phyloP scores from a whole-genome alignment of 2,329 filamentous ascomycete genomes.

The Colletotrichum salicis region DNA sequence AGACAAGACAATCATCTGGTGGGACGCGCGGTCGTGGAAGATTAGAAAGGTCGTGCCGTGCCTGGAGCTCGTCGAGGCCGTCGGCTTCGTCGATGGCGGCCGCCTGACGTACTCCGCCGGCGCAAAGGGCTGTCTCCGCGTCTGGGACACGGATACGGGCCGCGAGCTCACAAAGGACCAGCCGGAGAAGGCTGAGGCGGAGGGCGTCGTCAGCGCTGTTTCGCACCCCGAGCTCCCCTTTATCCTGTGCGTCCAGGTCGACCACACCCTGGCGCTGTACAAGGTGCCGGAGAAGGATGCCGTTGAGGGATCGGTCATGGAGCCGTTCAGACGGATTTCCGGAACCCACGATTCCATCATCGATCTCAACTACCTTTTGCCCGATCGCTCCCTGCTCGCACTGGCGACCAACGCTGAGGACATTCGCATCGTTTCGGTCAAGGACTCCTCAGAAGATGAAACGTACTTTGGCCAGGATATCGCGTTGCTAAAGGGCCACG shows the following conservation, averaged over 20 bases:
- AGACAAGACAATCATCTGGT: slow-evolving; percentile 94
- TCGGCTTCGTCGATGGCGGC: slow-evolving; percentile 80
- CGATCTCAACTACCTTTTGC: slow-evolving; percentile 86
- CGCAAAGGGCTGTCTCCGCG: slow-evolving; percentile 80
- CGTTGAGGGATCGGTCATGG: slow-evolving; percentile 42
- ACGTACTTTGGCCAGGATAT: slow-evolving; percentile 90
- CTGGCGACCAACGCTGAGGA: slow-evolving; percentile 96
- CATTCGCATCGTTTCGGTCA: slow-evolving; percentile 83
- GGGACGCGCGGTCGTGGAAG: slow-evolving; percentile 90
- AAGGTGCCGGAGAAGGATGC: slow-evolving; percentile 54
- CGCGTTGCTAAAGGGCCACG: slow-evolving; percentile 85
- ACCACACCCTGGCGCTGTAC: slow-evolving; percentile 87
- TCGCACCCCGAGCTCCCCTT: slow-evolving; percentile 73
- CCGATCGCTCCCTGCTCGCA: slow-evolving; percentile 83
- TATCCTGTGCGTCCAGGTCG: slow-evolving; percentile 84
- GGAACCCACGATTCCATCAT: slow-evolving; percentile 99
- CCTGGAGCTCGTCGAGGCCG: slow-evolving; percentile 85
- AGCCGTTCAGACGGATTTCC: slow-evolving; percentile 81
- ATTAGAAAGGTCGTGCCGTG: slow-evolving; percentile 82
- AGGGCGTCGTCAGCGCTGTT: slow-evolving; percentile 78
- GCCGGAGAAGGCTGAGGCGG: slow-evolving; percentile 65
- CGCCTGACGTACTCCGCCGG: slow-evolving; percentile 84
- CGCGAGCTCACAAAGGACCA: slow-evolving; percentile 84
- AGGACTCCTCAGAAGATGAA: slow-evolving; percentile 47
- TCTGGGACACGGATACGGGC: slow-evolving; percentile 84